Evolutionary conservation across 2,329 filamentous ascomycete species (phyloP).

Genomic region (Mollisiaceae sp.): DNA sequence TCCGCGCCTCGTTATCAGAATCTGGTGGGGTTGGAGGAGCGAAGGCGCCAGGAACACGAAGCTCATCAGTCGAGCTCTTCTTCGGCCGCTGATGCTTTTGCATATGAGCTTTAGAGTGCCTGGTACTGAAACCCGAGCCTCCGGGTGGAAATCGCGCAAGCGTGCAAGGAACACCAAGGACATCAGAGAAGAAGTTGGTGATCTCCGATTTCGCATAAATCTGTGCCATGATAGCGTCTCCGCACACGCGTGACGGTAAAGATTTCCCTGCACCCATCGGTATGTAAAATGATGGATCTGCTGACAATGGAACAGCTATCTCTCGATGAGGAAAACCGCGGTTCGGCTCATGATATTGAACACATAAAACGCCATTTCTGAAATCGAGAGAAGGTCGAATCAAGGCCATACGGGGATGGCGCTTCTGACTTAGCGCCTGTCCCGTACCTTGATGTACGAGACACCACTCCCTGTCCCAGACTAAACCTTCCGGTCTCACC

Average conservation of each 20-base stretch:
- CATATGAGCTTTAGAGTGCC: conserved; percentile 75
- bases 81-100: conserved; percentile 57
- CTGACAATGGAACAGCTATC: conserved; percentile 67
- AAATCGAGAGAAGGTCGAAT: conserved; percentile 79
- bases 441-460: conserved; percentile 86
- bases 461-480: conserved; percentile 98
- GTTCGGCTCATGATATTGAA: conserved; percentile 55
- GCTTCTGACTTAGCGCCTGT: conserved; percentile 85
- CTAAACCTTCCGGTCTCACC: conserved; percentile 79
- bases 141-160: conserved; percentile 83
- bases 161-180: conserved; percentile 79
- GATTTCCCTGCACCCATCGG: conserved; percentile 46
- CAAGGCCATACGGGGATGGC: conserved; percentile 85
- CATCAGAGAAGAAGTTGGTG: conserved; percentile 76
- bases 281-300: conserved; percentile 64
- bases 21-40: conserved; percentile 60
- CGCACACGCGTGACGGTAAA: conserved; percentile 75
- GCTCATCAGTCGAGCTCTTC: conserved; percentile 12
- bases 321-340: conserved; percentile 40
- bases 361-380: conserved; percentile 64
- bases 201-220: conserved; percentile 71
- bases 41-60: conserved; percentile 57
- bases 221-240: conserved; percentile 74
- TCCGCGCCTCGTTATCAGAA: conserved; percentile 55
- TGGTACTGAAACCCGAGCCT: conserved; percentile 60